phyloP scores from a whole-genome alignment of 2,329 filamentous ascomycete species.

The Nakataea oryzae region DNA sequence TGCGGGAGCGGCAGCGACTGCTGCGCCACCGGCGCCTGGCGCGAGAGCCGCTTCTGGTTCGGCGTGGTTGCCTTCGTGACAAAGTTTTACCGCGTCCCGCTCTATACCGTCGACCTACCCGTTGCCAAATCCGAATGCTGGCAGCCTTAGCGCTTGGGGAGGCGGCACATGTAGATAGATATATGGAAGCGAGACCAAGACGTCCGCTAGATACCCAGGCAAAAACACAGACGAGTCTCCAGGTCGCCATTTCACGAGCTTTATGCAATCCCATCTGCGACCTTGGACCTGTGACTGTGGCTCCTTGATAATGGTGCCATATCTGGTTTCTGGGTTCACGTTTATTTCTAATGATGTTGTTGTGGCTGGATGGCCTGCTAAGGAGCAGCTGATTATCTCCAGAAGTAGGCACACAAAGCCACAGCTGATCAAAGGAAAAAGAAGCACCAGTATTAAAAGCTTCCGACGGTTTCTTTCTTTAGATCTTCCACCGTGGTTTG shows the following conservation, averaged over 20 bases:
- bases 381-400: neutral
- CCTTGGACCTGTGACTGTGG: neutral
- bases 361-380: neutral
- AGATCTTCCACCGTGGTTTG: neutral
- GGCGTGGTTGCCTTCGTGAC: neutral
- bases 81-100: neutral
- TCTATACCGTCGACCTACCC: neutral
- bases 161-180: too few species aligned
- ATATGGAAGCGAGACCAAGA: too few species aligned
- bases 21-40: neutral
- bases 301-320: neutral
- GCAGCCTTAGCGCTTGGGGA: neutral
- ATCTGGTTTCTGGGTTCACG: neutral
- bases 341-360: neutral
- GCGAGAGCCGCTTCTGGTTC: constrained; percentile 1
- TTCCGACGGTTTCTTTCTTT: neutral
- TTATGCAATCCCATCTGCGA: too few species aligned
- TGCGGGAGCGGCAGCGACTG: neutral
- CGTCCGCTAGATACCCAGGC: too few species aligned
- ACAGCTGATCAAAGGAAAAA: neutral
- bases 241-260: too few species aligned
- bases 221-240: too few species aligned
- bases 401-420: neutral
- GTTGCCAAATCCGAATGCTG: neutral
- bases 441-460: neutral